Percentiles rank a stretch among this genome's conserved stretches.
These are phyloP conservation scores for Hibiscus mutabilis DNA, from an alignment of 345 rosid species.

Conservation along the genomic window DNA sequence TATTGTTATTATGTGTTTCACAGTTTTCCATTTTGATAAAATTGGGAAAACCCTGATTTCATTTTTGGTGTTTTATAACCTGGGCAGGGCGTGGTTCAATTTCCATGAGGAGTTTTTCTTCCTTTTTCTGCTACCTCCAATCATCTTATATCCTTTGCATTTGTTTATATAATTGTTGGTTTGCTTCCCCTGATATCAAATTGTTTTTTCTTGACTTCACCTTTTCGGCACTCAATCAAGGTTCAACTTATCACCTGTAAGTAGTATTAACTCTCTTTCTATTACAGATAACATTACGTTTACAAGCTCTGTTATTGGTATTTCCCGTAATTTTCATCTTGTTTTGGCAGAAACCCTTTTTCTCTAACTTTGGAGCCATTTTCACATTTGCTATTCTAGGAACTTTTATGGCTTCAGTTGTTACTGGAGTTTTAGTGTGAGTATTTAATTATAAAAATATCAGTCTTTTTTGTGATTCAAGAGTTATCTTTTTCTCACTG, in stretches of 20 bases:
- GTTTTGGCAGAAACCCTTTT: constrained; percentile 78
- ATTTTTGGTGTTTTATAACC: too few species aligned
- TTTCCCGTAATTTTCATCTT: background rate
- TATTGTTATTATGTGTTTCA: too few species aligned
- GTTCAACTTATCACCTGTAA: constrained; percentile 85
- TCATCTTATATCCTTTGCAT: constrained; percentile 97
- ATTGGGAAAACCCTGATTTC: too few species aligned
- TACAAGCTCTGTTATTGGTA: too few species aligned
- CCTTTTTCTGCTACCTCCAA: constrained; percentile 88
- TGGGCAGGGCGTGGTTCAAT: constrained; percentile 95
- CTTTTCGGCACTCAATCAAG: constrained; percentile 69
- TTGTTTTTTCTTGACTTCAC: constrained; percentile 53
- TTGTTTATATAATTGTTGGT: too few species aligned
- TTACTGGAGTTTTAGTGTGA: constrained; percentile 88
- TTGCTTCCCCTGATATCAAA: background rate
- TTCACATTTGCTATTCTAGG: constrained; percentile 88
- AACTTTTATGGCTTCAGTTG: constrained; percentile 75
- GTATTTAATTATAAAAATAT: constrained; percentile 18
- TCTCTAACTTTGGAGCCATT: constrained; percentile 95
- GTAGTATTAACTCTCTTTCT: constrained; percentile 23
- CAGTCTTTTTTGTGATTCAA: background rate
- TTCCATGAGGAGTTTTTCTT: constrained; percentile 98
- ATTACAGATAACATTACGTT: background rate
- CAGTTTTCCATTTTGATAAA: too few species aligned
- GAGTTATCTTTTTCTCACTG: too few species aligned